Percentiles rank a stretch among this genome's conserved stretches.
Evolutionary conservation across 1,139 yeast genomes (phyloP).

Genomic region (Hyphopichia wangnamkhiaoensis): DNA sequence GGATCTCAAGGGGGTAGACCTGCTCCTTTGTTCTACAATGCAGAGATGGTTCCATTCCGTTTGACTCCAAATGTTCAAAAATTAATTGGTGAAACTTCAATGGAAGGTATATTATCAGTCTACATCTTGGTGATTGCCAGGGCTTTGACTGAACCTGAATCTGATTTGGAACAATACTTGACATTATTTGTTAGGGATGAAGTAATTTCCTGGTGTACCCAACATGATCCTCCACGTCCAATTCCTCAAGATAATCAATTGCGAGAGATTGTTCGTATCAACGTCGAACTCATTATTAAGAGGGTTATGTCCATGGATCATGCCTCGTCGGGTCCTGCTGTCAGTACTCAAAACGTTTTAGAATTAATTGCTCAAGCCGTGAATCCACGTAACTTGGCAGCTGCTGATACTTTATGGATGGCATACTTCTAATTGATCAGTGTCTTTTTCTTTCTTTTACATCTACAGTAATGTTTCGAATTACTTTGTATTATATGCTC

Average conservation of each 20-base stretch:
- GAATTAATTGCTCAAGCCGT: conserved; percentile 95
- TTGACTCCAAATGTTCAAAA: conserved; percentile 94
- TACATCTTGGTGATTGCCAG: conserved; percentile 83
- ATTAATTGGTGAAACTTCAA: conserved; percentile 86
- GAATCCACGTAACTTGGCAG: conserved; percentile 90
- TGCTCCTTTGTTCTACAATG: conserved; percentile 86
- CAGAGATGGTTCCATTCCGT: conserved; percentile 96
- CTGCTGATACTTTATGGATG: conserved; percentile 95
- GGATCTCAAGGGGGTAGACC: conserved; percentile 56
- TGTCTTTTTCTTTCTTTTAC: background rate
- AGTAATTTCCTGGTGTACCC: conserved; percentile 89
- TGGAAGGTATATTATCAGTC: conserved; percentile 90
- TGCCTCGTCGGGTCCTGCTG: conserved; percentile 68
- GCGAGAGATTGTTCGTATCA: conserved; percentile 82
- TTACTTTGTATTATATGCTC: background rate
- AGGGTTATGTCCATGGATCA: conserved; percentile 72
- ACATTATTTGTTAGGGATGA: conserved; percentile 95
- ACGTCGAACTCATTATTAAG: conserved; percentile 83
- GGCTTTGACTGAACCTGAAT: conserved; percentile 87
- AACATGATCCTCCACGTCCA: conserved; percentile 68
- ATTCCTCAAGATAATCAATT: conserved; percentile 75
- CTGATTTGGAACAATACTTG: conserved; percentile 83
- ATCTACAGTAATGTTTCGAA: too few relatives aligned
- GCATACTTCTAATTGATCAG: conserved; percentile 62
- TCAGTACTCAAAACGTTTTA: conserved; percentile 90